Base-by-base conservation (phyloP, 1,139 yeast species). In the Pichia norvegensis region DNA sequence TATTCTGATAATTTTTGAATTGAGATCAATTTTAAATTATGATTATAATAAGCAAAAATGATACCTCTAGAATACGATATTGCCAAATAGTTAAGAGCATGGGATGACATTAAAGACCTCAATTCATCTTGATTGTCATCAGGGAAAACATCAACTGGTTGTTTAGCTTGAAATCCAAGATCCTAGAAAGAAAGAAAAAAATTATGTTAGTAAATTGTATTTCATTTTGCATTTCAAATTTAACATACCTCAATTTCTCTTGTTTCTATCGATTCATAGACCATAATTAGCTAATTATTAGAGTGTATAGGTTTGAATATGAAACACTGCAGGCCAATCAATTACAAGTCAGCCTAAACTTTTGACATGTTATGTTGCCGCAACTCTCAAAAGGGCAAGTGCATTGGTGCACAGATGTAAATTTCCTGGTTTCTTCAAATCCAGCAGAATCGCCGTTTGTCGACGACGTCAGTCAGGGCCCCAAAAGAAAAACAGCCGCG, bases 151-250 rank as follows among this genome's bases (percentile, higher is more conserved):
- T 56, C 55, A 17, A 59, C 39, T 5, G 57, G 46, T 13, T 50
- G 45, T 37, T 49, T 54, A 11, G 52, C 51, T 47, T 59, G 63
- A 42, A 58, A 60, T 1, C 64, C 64, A 42, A 60, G 52, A 25
- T 58, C 55, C 56, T 56, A 25, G 29, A 25, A 10, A n/a, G 25
- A 31, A 21, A 27, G 20, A 11, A 29, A 29, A 31, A 10, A 37
- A 29, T 8, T 13, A 27, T 40, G 51, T 49, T 35, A 36, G 40
- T 36, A 33, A 23, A 23, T 23, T n/a, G 9, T 9, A 14, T 16
- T 23, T 23, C 9, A 23, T 23, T 29, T 29, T 7, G 14, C n/a
- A 31, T 31, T 31, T 16, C 16, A 11, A 31, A 13, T 31, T 19
- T 7, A 8, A 16, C 55, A 37, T 45, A 52, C 55, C 25, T 59